Evolutionary conservation across 495 filamentous ascomycete species (phyloP), one percentile per base, ranked within the genome.

Genomic region (Xylaria flabelliformis): DNA sequence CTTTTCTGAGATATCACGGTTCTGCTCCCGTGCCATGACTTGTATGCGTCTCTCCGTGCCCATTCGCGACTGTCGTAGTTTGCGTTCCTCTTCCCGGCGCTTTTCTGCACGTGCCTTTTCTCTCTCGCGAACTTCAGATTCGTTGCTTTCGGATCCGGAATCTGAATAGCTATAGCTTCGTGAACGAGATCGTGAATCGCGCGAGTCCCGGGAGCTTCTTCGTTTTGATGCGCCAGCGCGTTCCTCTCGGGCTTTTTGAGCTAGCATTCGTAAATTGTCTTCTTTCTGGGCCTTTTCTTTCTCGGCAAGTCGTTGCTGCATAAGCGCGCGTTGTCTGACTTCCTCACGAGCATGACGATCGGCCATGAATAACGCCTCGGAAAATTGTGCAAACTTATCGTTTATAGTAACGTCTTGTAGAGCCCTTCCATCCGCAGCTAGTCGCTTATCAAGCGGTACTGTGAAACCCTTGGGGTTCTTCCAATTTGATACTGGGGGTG

Each of bases 381-480:
- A 91, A 80, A 99, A 97, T 80, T 96, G 93, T 24, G 96, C 95
- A 77, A 98, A 98, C 77, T 98, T 99, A 84, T 99, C 96, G 82
- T 98, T 99, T 79, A 99, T 98, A 29, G 94, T 91, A 44, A 97
- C 92, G 82, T 99, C 96, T 80, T 97, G 93, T 74, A 98, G 82
- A 9, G 93, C 93, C 76, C 97, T 89, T 2, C 96, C 96, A 82
- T 98, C 95, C 1, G 96, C 94, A n/a, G 96, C 96, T 73, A 99
- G 83, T 79, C 96, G 92, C 85, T 98, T 99, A 78, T 98, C 97
- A 29, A 99, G 83, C 4, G 96, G 94, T 3, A 99, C 94, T 0
- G 96, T 99, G 76, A 97, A 99, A 77, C 96, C 96, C 83, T 97
- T 98, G 0, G 95, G 93, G 77, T 99, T 99, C 88, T 99, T 99